phyloP scores from a whole-genome alignment of 129 eudicot genomes.

The Tagetes patula region DNA sequence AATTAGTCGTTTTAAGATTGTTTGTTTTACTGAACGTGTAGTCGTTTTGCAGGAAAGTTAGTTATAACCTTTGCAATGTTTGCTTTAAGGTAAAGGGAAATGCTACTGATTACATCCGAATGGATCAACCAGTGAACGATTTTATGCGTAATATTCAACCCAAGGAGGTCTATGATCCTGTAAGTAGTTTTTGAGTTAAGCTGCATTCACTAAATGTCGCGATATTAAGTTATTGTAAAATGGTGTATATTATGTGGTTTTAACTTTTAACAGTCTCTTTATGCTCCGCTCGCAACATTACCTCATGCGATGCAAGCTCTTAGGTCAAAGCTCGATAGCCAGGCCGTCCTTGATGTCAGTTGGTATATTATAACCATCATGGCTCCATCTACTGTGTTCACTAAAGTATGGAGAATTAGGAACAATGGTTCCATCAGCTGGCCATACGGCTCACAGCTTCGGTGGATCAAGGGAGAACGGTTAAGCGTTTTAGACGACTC shows the following conservation, averaged over 20 bases:
- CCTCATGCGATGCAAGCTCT: slow-evolving; percentile 36
- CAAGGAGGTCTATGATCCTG: slow-evolving; percentile 40
- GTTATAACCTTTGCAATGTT: slow-evolving; percentile 72
- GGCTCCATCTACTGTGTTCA: slow-evolving; percentile 73
- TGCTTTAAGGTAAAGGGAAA: slow-evolving; percentile 64
- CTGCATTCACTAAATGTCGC: not conserved
- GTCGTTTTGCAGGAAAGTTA: slow-evolving; percentile 56
- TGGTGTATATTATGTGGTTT: not conserved
- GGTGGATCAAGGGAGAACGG: slow-evolving; percentile 84
- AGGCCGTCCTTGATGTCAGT: slow-evolving; percentile 74
- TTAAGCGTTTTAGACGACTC: slow-evolving; percentile 37
- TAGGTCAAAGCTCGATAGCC: slow-evolving; percentile 57
- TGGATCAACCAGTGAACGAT: slow-evolving; percentile 56
- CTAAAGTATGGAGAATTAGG: slow-evolving; percentile 93
- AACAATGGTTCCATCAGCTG: slow-evolving; percentile 67
- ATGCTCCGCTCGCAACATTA: not conserved
- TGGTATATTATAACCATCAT: slow-evolving; percentile 69
- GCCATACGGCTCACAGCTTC: slow-evolving; percentile 69
- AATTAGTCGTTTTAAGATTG: not conserved
- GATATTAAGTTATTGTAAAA: not conserved
- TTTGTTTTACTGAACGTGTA: not conserved
- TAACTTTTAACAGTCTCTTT: not conserved
- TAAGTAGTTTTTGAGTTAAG: slow-evolving; percentile 29
- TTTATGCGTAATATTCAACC: slow-evolving; percentile 29
- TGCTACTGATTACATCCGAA: slow-evolving; percentile 53